phyloP scores from a whole-genome alignment of 2,329 filamentous ascomycete genomes.

The Botrytis medusae region DNA sequence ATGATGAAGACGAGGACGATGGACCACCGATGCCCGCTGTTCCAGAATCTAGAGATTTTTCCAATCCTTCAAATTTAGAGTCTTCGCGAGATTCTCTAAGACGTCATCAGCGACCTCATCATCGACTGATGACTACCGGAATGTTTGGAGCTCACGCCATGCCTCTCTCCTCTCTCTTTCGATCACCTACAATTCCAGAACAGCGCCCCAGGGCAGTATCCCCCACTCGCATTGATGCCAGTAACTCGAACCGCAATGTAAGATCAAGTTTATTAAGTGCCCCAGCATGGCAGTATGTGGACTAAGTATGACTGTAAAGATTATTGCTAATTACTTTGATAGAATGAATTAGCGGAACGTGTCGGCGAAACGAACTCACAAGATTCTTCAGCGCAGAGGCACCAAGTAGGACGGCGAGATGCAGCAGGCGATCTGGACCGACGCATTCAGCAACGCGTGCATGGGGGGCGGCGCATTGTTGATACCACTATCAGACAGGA shows the following conservation, averaged over 20 bases:
- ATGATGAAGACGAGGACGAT: constrained; percentile 27
- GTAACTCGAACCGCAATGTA: neutral
- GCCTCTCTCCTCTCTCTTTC: constrained; percentile 28
- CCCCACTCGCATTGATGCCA: constrained; percentile 13
- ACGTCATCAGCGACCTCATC: constrained; percentile 24
- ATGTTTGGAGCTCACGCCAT: constrained; percentile 33
- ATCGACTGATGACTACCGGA: constrained; percentile 16
- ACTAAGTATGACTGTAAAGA: neutral
- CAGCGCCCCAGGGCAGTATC: constrained; percentile 2
- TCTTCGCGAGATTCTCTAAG: constrained; percentile 28
- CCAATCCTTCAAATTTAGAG: constrained; percentile 18
- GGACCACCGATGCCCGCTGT: constrained; percentile 36
- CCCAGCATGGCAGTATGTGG: neutral
- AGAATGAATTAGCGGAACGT: neutral
- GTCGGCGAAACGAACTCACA: neutral
- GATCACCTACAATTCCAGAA: neutral
- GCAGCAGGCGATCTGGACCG: neutral
- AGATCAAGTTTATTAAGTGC: neutral
- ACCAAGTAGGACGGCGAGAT: neutral
- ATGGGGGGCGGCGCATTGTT: neutral
- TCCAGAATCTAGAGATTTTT: constrained; percentile 33
- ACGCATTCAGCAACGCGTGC: neutral
- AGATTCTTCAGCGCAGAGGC: neutral
- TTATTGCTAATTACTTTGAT: neutral
- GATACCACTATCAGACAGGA: neutral